A percentile compares a stretch with the other conserved stretches of the same genome.
Conservation (phyloP, 2,329 filamentous ascomycete genomes). For the Tothia fuscella region DNA sequence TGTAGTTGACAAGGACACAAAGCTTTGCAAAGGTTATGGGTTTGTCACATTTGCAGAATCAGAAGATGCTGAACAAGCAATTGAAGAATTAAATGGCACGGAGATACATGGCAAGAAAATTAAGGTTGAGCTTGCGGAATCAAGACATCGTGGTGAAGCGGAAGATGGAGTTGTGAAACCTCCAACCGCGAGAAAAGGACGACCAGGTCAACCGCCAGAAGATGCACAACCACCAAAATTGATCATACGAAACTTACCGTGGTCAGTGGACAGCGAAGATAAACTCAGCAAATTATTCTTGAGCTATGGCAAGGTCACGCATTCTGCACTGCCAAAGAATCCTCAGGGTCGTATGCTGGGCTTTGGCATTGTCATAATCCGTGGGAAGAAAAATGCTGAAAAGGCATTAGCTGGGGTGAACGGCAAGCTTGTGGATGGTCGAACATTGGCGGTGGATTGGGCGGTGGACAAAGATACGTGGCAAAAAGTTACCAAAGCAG, state of each 20-base stretch:
- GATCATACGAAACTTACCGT: constrained; percentile 90
- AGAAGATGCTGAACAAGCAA: constrained; percentile 74
- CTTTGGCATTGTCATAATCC: constrained; percentile 85
- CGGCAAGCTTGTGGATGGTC: constrained; percentile 78
- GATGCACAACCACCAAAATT: constrained; percentile 54
- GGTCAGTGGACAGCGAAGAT: constrained; percentile 82
- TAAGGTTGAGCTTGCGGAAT: constrained; percentile 76
- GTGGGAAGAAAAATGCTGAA: constrained; percentile 82
- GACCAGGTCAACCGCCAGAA: constrained; percentile 23
- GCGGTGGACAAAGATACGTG: constrained; percentile 85
- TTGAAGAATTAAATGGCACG: constrained; percentile 68
- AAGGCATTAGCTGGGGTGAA: constrained; percentile 76
- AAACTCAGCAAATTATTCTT: constrained; percentile 69
- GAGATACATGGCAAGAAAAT: constrained; percentile 70
- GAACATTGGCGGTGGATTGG: constrained; percentile 89
- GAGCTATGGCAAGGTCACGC: constrained; percentile 85
- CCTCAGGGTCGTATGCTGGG: constrained; percentile 45
- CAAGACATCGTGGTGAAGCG: constrained; percentile 65
- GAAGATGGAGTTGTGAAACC: constrained; percentile 29
- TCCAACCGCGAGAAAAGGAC: constrained; percentile 49
- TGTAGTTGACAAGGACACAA: constrained; percentile 73
- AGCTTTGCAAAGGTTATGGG: constrained; percentile 80
- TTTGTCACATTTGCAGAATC: constrained; percentile 95
- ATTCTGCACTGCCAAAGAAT: constrained; percentile 71
- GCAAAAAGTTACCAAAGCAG: constrained; percentile 45